Conservation (phyloP, 805 yeast species). For the Geotrichum ghanense region DNA sequence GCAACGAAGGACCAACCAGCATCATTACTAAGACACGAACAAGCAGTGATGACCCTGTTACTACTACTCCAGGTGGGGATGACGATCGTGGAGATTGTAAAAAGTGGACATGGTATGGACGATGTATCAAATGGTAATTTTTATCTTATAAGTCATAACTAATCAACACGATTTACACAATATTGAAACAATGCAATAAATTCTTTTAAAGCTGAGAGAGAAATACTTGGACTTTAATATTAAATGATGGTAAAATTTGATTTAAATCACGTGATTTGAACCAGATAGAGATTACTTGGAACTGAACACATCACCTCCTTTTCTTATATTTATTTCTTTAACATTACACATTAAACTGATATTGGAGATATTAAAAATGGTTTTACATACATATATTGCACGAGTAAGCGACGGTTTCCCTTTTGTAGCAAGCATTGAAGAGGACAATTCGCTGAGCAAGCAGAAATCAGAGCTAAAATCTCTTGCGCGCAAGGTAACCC, state of each 20-base stretch:
- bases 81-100: slow-evolving; percentile 10
- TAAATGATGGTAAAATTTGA: no score
- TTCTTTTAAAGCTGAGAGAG: no score
- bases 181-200: no score
- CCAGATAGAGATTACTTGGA: no score
- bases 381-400: slow-evolving; percentile 25
- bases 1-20: not conserved
- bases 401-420: slow-evolving; percentile 43
- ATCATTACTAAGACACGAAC: slow-evolving; percentile 3
- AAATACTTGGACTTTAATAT: no score
- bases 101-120: slow-evolving; percentile 17
- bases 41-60: slow-evolving; percentile 4
- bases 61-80: slow-evolving; percentile 2
- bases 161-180: no score
- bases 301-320: slow-evolving; percentile 1
- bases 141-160: not conserved
- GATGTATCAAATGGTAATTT: slow-evolving; percentile 11
- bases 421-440: slow-evolving; percentile 82
- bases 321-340: not conserved
- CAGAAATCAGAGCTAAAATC: slow-evolving; percentile 79
- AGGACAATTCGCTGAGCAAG: slow-evolving; percentile 52
- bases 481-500: slow-evolving; percentile 61
- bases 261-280: not conserved
- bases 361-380: slow-evolving; percentile 14
- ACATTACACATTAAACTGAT: not conserved